These are phyloP conservation scores for Pleurotus giganteus DNA, from an alignment of 768 basidiomycete species.

Conservation along the genomic window DNA sequence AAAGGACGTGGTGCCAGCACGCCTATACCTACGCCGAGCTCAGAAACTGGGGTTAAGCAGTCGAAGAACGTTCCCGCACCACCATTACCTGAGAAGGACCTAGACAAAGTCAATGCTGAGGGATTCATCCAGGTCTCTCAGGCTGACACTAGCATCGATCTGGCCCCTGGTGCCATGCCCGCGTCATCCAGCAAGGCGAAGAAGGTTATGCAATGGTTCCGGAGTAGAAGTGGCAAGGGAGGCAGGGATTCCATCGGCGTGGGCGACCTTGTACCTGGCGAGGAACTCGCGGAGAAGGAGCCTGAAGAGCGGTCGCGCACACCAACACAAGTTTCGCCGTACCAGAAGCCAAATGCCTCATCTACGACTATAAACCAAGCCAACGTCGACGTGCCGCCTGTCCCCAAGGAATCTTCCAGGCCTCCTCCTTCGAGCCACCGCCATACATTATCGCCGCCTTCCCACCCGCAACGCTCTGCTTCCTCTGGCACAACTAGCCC, in stretches of 20 bases:
- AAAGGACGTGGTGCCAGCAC: slow-evolving; percentile 34
- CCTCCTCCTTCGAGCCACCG: slow-evolving; percentile 25
- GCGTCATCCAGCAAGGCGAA: slow-evolving; percentile 86
- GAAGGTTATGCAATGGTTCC: slow-evolving; percentile 99
- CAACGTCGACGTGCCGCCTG: slow-evolving; percentile 22
- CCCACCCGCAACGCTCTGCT: slow-evolving; percentile 42
- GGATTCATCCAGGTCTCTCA: slow-evolving; percentile 13
- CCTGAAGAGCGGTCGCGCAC: slow-evolving; percentile 18
- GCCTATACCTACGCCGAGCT: slow-evolving; percentile 17
- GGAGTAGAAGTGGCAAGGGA: slow-evolving; percentile 63
- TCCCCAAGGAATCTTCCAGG: slow-evolving; percentile 40
- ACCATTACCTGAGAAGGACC: not conserved
- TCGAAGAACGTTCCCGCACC: slow-evolving; percentile 13
- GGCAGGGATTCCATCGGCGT: slow-evolving; percentile 34
- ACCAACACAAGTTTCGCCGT: slow-evolving; percentile 28
- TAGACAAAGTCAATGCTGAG: slow-evolving; percentile 15
- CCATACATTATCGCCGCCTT: slow-evolving; percentile 16
- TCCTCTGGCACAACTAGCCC: slow-evolving; percentile 40
- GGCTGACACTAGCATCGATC: slow-evolving; percentile 29
- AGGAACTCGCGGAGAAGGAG: slow-evolving; percentile 10
- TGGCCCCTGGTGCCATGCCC: slow-evolving; percentile 36
- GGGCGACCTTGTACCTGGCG: slow-evolving; percentile 18
- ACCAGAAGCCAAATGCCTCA: slow-evolving; percentile 23
- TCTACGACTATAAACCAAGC: slow-evolving; percentile 32
- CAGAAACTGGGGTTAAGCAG: slow-evolving; percentile 23